A percentile compares a stretch with the other conserved stretches of the same genome.
These are phyloP conservation scores for Moesziomyces sp. DNA, from an alignment of 1,284 basidiomycete species.

Conservation along the genomic window DNA sequence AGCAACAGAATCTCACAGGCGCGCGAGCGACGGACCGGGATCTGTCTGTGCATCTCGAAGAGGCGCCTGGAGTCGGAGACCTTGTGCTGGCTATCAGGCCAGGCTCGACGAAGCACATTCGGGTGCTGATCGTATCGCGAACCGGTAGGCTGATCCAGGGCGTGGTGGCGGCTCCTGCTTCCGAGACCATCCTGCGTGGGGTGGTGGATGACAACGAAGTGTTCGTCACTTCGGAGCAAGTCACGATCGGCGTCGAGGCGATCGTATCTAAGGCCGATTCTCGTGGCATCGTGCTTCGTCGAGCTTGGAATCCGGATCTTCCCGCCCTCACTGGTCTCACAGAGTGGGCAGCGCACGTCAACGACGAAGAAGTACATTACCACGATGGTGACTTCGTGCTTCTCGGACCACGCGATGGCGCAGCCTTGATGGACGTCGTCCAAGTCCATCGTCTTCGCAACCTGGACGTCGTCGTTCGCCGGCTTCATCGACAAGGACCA, in stretches of 20 bases:
- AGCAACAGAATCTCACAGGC: not conserved
- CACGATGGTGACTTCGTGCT: conserved; percentile 44
- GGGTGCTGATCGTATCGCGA: not conserved
- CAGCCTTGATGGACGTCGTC: conserved; percentile 8
- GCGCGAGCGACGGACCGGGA: too few species aligned
- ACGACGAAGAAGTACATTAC: not conserved
- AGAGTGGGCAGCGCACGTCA: conserved; percentile 4
- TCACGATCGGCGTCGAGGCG: not conserved
- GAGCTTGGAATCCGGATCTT: conserved; percentile 9
- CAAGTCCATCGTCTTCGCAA: conserved; percentile 24
- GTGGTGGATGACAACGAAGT: conserved; percentile 6
- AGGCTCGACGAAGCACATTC: too few species aligned
- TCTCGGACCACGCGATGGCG: conserved; percentile 1
- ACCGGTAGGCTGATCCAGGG: not conserved
- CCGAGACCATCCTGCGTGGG: conserved; percentile 12
- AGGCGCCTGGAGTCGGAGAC: too few species aligned
- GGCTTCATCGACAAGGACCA: conserved; percentile 7
- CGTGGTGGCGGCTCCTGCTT: not conserved
- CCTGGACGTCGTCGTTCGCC: conserved; percentile 1
- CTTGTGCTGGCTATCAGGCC: too few species aligned
- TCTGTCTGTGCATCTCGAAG: too few species aligned
- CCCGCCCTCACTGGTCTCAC: conserved; percentile 14
- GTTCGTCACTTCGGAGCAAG: not conserved
- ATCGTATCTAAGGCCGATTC: not conserved
- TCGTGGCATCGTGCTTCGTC: conserved; percentile 4